These are phyloP conservation scores for Tylopilus sp. DNA, from an alignment of 1,284 basidiomycete genomes.

Conservation along the genomic window DNA sequence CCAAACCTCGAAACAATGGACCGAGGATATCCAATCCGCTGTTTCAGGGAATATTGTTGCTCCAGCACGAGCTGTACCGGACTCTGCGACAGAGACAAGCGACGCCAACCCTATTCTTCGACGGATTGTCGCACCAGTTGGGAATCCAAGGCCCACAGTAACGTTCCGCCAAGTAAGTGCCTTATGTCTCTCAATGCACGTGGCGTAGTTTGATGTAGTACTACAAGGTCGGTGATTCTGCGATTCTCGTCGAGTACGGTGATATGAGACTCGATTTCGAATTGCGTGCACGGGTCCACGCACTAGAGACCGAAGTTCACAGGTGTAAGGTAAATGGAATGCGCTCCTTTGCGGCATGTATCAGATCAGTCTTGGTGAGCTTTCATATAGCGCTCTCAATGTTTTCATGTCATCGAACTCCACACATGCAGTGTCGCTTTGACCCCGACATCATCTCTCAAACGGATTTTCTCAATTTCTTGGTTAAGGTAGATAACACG, in stretches of 20 bases:
- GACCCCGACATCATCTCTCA: constrained; percentile 57
- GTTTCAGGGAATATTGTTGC: constrained; percentile 4
- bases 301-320: constrained; percentile 59
- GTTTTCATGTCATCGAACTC: neutral
- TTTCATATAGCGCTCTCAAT: neutral
- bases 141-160: constrained; percentile 40
- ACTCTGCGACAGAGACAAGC: neutral
- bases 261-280: constrained; percentile 60
- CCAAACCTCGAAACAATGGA: constrained; percentile 43
- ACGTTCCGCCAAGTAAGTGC: constrained; percentile 57
- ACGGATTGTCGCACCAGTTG: constrained; percentile 11
- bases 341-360: constrained; percentile 62
- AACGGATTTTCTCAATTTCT: constrained; percentile 49
- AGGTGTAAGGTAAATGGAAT: constrained; percentile 49
- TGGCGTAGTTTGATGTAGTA: constrained; percentile 1
- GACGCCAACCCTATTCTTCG: constrained; percentile 23
- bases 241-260: constrained; percentile 71
- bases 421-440: constrained; percentile 56
- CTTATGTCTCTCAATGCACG: neutral
- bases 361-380: constrained; percentile 66
- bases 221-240: constrained; percentile 64
- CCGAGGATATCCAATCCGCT: constrained; percentile 39
- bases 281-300: constrained; percentile 66
- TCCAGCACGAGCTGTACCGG: neutral
- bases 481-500: constrained; percentile 50